Percentiles rank a stretch among this genome's conserved stretches.
These are phyloP conservation scores for Sabuloglossum arenarium DNA, from an alignment of 495 filamentous ascomycete species.

Conservation along the genomic window DNA sequence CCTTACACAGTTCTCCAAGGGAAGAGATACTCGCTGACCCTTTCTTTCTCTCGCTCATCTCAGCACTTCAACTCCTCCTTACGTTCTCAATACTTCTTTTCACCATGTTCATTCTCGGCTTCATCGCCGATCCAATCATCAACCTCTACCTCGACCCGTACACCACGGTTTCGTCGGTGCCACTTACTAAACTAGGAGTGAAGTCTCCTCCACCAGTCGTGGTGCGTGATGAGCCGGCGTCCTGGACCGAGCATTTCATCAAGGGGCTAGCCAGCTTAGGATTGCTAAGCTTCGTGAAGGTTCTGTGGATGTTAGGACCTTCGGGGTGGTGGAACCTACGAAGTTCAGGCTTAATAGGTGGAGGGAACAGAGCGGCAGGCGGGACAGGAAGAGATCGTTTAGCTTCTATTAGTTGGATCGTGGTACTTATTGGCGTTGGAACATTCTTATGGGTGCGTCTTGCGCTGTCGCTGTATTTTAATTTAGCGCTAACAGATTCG, in stretches of 20 bases:
- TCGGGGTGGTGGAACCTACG: constrained; percentile 60
- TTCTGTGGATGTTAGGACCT: constrained; percentile 49
- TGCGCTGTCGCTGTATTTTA: not conserved
- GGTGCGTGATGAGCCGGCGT: constrained; percentile 24
- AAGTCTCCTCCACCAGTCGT: constrained; percentile 14
- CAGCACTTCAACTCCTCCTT: constrained; percentile 34
- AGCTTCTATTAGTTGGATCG: constrained; percentile 49
- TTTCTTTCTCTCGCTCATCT: not conserved
- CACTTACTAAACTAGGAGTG: constrained; percentile 9
- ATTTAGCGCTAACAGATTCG: not conserved
- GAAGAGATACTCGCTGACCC: not conserved
- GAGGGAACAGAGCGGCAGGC: constrained; percentile 28
- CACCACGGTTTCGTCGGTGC: constrained; percentile 15
- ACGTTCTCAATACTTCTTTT: constrained; percentile 48
- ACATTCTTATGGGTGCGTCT: constrained; percentile 58
- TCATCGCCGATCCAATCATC: constrained; percentile 84
- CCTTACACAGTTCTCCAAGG: not conserved
- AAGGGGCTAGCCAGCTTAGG: constrained; percentile 77
- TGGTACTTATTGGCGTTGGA: constrained; percentile 57
- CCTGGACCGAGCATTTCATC: constrained; percentile 65
- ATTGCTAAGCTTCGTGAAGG: constrained; percentile 66
- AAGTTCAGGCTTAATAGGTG: constrained; percentile 24
- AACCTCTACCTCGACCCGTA: constrained; percentile 65
- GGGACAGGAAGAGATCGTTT: constrained; percentile 50
- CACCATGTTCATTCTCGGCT: constrained; percentile 61